A percentile compares a stretch with the other conserved stretches of the same genome.
Evolutionary conservation across 1,284 basidiomycete species (phyloP).

Genomic region (Ceratobasidium sp.): DNA sequence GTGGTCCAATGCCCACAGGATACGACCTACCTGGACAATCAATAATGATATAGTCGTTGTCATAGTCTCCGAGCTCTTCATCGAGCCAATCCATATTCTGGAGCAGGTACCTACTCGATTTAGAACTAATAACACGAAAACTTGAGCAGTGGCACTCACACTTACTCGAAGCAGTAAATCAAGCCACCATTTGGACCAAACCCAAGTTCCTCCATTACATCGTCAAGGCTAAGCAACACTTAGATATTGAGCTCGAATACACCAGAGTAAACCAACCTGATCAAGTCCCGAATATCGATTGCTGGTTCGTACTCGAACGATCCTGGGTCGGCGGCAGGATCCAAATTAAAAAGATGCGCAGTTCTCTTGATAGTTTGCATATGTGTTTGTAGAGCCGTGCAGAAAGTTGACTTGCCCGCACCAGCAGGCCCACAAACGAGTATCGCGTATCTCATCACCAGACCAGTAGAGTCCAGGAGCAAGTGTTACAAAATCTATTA

Average conservation of each 20-base stretch:
- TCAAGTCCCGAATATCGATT: slow-evolving; percentile 95
- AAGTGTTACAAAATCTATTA: not conserved
- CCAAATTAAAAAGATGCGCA: slow-evolving; percentile 96
- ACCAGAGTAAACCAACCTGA: slow-evolving; percentile 57
- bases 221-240: slow-evolving; percentile 73
- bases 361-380: slow-evolving; percentile 85
- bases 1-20: slow-evolving; percentile 1
- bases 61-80: slow-evolving; percentile 93
- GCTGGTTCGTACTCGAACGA: slow-evolving; percentile 94
- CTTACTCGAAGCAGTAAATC: slow-evolving; percentile 99
- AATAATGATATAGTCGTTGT: slow-evolving; percentile 97
- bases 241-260: not conserved
- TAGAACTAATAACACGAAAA: not conserved
- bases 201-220: slow-evolving; percentile 96
- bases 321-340: slow-evolving; percentile 89
- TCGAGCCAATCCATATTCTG: slow-evolving; percentile 99
- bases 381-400: slow-evolving; percentile 90
- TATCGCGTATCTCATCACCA: slow-evolving; percentile 88
- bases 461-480: not conserved
- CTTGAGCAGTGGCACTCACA: slow-evolving; percentile 53
- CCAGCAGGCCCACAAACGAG: slow-evolving; percentile 87
- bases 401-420: slow-evolving; percentile 98
- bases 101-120: slow-evolving; percentile 82
- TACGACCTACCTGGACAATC: slow-evolving; percentile 89
- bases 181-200: slow-evolving; percentile 98